Conservation (phyloP, 495 filamentous ascomycete genomes). For the Staphylotrichum longicolle region DNA sequence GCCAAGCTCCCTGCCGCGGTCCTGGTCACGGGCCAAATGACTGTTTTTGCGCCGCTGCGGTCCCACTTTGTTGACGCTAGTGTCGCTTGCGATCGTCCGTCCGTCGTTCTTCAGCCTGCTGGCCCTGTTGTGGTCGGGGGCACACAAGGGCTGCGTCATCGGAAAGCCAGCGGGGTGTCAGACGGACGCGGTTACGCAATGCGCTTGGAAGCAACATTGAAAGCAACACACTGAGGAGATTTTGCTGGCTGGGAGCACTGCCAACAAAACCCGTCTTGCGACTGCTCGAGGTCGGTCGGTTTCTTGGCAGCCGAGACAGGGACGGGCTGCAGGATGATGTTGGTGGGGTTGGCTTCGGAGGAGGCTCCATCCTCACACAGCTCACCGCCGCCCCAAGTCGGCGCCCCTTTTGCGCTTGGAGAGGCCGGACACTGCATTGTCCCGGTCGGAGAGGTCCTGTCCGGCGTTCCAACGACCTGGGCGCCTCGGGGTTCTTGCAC, state of each 20-base stretch:
- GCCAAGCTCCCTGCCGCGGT: conserved; percentile 12
- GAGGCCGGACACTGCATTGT: neutral
- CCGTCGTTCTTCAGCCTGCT: conserved; percentile 5
- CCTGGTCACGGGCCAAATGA: conserved; percentile 19
- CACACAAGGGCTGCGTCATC: conserved; percentile 12
- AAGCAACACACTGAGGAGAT: neutral
- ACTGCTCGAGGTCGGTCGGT: neutral
- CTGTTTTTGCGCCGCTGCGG: conserved; percentile 15
- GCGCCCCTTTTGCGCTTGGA: neutral
- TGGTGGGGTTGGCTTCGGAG: conserved; percentile 9
- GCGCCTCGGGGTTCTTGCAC: neutral
- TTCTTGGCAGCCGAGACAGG: neutral
- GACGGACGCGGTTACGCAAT: neutral
- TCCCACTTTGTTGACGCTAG: conserved; percentile 18
- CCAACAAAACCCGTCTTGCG: neutral
- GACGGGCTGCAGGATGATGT: neutral
- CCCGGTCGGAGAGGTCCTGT: neutral
- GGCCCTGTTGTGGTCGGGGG: conserved; percentile 8
- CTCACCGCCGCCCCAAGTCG: conserved; percentile 15
- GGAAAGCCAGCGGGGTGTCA: neutral
- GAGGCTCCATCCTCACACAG: conserved; percentile 13
- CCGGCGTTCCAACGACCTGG: too few species aligned
- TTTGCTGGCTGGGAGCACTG: neutral
- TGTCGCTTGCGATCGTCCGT: conserved; percentile 12
- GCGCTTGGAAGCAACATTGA: neutral